Base-by-base conservation (phyloP, 306 rosid genomes). In the Betula pendula region DNA sequence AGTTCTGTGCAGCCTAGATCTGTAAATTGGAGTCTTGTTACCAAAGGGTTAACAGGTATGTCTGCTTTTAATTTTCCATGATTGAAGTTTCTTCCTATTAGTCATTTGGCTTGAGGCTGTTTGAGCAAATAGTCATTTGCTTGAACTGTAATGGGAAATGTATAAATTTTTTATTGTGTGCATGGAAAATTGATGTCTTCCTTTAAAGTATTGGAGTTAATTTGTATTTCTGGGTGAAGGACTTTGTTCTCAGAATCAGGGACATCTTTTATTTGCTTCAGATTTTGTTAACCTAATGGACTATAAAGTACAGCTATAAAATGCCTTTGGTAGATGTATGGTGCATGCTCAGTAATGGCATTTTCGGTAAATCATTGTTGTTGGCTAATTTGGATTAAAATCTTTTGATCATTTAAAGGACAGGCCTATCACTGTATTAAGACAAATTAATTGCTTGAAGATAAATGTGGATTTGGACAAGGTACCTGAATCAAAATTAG, bases 11-110 rank as follows among this genome's bases (percentile, higher is more conserved):
- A 91, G 50, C 89, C 93, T 13, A 88, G 97, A 88, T 91, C 85
- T 62, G 99, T 95, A 19, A 91, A 92, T 80, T 95, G 97, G 97
- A 91, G 94, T 67, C 94, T 95, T 24, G 91, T 95, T 60, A 95
- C 97, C 48, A 95, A 92, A 84, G 99, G 99, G 60, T 79, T 72
- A 33, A 88, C 96, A 2, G 97, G 99, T 95, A 85, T 68, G 81
- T 70, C 72, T 82, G 77, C 80, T 73, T 68, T 25, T 42, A 12
- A 47, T 68, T 42, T n/a, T 9, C 8, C 25, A 4, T n/a, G 40
- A 3, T 75, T 22, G 24, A 49, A 7, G 62, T 59, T 33, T 56
- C 55, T 56, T 25, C 4, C 4, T 29, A 22, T 43, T 29, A 31
- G 22, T 62, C 66, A 62, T 51, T 43, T 33, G n/a, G 48, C 40